phyloP scores from a whole-genome alignment of 257 asterid genomes.

The Fraxinus anomala region DNA sequence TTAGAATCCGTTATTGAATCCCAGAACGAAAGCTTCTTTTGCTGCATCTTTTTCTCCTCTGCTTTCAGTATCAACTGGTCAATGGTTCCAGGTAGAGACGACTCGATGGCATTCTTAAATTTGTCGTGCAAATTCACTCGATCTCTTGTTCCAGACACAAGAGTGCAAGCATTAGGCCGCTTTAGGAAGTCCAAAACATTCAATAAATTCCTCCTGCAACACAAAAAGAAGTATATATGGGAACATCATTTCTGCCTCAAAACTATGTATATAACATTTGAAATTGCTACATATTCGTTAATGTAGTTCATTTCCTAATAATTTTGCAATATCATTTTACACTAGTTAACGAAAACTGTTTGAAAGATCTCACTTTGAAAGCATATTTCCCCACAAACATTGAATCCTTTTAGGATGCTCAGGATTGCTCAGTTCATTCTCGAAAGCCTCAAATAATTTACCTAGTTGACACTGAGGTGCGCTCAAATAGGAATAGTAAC shows the following conservation, averaged over 20 bases:
- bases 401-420: neutral
- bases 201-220: constrained; percentile 82
- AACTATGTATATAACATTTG: constrained; percentile 1
- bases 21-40: constrained; percentile 80
- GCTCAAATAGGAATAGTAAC: neutral
- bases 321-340: no score
- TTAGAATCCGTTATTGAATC: constrained; percentile 77
- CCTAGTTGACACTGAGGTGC: neutral
- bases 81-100: constrained; percentile 67
- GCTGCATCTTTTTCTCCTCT: constrained; percentile 56
- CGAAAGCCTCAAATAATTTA: neutral
- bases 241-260: constrained; percentile 15
- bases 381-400: neutral
- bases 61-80: constrained; percentile 52
- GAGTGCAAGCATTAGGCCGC: constrained; percentile 83
- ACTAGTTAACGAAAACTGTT: no score
- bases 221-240: constrained; percentile 6
- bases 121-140: constrained; percentile 75
- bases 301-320: neutral
- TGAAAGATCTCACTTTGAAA: no score
- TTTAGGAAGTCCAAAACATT: constrained; percentile 80
- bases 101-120: constrained; percentile 67
- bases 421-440: neutral
- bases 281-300: neutral
- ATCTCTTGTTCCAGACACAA: constrained; percentile 92